Conservation (phyloP, 805 yeast genomes). For the Teunomyces aglyptinius region DNA sequence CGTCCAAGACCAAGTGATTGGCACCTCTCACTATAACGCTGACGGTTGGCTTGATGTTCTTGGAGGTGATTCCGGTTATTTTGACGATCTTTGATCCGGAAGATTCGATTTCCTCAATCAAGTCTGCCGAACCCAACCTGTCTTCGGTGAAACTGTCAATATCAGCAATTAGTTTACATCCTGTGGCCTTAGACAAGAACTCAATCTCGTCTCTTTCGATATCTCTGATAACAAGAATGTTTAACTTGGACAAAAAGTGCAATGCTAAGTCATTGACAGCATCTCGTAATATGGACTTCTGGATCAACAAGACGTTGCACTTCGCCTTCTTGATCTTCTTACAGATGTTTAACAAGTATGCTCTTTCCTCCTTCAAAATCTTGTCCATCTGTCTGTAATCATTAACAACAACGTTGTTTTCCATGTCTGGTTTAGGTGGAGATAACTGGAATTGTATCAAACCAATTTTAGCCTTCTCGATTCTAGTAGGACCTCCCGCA, state of each 20-base stretch:
- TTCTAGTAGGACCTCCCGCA: constrained; percentile 93
- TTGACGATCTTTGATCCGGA: constrained; percentile 88
- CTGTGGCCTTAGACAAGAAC: constrained; percentile 77
- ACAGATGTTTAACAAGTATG: constrained; percentile 89
- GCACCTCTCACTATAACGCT: constrained; percentile 96
- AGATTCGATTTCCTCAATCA: constrained; percentile 86
- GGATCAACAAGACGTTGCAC: constrained; percentile 88
- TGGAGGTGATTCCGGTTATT: constrained; percentile 69
- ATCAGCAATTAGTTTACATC: constrained; percentile 96
- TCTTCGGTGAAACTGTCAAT: constrained; percentile 91
- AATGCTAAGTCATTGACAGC: constrained; percentile 93
- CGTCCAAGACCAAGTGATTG: constrained; percentile 84
- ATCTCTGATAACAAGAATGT: constrained; percentile 92
- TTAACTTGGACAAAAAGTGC: constrained; percentile 89
- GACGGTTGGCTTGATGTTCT: constrained; percentile 64
- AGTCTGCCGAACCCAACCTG: constrained; percentile 86
- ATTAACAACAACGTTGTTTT: constrained; percentile 93
- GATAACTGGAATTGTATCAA: constrained; percentile 91
- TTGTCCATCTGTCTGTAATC: constrained; percentile 99
- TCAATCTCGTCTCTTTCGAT: constrained; percentile 96
- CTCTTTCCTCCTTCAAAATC: constrained; percentile 95
- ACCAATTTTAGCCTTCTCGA: constrained; percentile 91
- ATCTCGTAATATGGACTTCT: constrained; percentile 89
- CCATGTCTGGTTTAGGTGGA: constrained; percentile 97
- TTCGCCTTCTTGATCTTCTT: constrained; percentile 95